These are phyloP conservation scores for Terfezia claveryi DNA, from an alignment of 495 filamentous ascomycete species.

Conservation along the genomic window DNA sequence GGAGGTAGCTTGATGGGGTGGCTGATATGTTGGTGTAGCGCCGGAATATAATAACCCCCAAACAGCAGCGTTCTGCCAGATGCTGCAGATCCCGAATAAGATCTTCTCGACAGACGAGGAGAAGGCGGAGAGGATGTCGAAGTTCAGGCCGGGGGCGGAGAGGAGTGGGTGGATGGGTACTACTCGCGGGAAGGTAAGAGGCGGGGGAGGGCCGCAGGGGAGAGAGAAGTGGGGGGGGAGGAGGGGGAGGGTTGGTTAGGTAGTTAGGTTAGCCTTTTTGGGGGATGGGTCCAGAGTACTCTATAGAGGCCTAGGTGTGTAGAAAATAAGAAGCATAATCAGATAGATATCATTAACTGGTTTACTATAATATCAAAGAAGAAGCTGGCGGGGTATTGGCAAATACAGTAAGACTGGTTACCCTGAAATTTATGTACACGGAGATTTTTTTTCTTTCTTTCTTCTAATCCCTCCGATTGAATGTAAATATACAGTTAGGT, in stretches of 20 bases:
- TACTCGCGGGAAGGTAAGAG: constrained; percentile 13
- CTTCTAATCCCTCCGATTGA: too few species aligned
- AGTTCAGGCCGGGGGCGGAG: constrained; percentile 13
- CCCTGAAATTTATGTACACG: too few species aligned
- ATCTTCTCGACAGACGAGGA: constrained; percentile 54
- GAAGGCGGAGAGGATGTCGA: constrained; percentile 28
- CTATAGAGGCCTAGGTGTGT: too few species aligned
- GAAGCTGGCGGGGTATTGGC: too few species aligned
- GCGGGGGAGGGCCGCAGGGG: constrained; percentile 13
- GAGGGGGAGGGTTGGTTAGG: constrained; percentile 3
- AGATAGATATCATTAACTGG: too few species aligned
- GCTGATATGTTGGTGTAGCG: constrained; percentile 7
- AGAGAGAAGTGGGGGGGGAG: constrained; percentile 16
- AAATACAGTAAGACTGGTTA: too few species aligned
- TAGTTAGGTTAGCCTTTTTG: too few species aligned
- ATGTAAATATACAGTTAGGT: too few species aligned
- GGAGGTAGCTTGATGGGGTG: background rate
- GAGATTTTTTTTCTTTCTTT: too few species aligned
- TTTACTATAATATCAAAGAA: too few species aligned
- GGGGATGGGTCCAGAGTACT: too few species aligned
- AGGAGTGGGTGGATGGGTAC: constrained; percentile 16
- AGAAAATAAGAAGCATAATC: too few species aligned
- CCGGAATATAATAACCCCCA: constrained; percentile 47
- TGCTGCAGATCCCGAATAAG: constrained; percentile 54
- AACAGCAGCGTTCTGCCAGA: constrained; percentile 51